A percentile compares a stretch with the other conserved stretches of the same genome.
phyloP scores from a whole-genome alignment of 768 basidiomycete genomes.

The Lactarius evosmus region DNA sequence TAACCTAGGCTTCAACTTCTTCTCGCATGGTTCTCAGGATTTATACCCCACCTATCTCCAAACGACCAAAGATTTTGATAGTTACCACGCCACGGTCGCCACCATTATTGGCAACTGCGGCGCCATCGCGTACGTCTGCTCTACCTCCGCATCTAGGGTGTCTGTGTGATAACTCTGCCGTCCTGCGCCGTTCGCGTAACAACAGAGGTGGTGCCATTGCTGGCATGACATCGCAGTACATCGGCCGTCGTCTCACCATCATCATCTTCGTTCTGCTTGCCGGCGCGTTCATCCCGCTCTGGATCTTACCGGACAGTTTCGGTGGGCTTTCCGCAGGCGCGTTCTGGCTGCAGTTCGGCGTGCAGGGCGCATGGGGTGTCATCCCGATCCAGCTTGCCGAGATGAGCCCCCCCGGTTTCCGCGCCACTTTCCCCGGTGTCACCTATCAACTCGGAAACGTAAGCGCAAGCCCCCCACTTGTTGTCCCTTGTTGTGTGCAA shows the following conservation, averaged over 20 bases:
- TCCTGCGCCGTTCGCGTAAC: constrained; percentile 10
- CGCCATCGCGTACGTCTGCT: constrained; percentile 31
- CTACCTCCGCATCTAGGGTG: background rate
- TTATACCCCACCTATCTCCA: constrained; percentile 43
- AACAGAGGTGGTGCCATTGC: constrained; percentile 39
- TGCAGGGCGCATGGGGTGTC: constrained; percentile 40
- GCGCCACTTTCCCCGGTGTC: constrained; percentile 45
- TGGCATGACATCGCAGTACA: constrained; percentile 41
- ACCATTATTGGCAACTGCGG: constrained; percentile 45
- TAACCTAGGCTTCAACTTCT: constrained; percentile 46
- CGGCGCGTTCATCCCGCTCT: constrained; percentile 39
- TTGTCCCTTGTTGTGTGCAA: background rate
- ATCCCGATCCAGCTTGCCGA: constrained; percentile 47
- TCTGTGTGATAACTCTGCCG: constrained; percentile 2
- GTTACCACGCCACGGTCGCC: constrained; percentile 38
- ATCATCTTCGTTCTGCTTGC: constrained; percentile 37
- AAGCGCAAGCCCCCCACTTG: background rate
- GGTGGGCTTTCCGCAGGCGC: constrained; percentile 44
- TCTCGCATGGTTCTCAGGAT: constrained; percentile 49
- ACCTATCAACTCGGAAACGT: constrained; percentile 45
- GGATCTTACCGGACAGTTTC: constrained; percentile 46
- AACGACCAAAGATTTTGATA: constrained; percentile 36
- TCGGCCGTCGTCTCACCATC: constrained; percentile 47
- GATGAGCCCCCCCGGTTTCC: constrained; percentile 48
- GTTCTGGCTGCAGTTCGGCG: constrained; percentile 47